Base-by-base conservation (phyloP, 2,329 filamentous ascomycete genomes). In the Dothistroma septosporum region DNA sequence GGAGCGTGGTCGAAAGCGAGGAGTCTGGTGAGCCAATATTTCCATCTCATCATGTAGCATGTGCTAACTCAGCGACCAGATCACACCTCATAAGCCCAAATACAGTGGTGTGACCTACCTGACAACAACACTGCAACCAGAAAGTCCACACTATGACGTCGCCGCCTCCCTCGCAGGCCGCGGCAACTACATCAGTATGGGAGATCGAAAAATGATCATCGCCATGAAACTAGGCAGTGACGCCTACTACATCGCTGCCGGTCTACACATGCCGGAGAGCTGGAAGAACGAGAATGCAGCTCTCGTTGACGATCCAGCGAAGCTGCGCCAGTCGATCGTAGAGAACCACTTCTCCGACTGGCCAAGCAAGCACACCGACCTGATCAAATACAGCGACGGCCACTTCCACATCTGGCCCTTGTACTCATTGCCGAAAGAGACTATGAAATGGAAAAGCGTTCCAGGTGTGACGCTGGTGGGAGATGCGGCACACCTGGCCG, bases 401-500 rank as follows among this genome's bases (percentile, higher is more conserved):
- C 63, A 68, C 14, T 77, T 78, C 59, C 70, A 72, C 6, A 44
- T 71, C 0, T 73, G 79, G 60, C 77, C 77, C 0, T 73, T 87
- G 1, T 85, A 82, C 67, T 78, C 79, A 68, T 76, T 87, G 10
- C 83, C 84, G 0, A 69, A 81, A 1, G 80, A 80, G 21, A 48
- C 61, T 1, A 70, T 76, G 50, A 70, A 66, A 2, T 87, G 83
- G 83, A 61, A 75, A 46, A 76, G 80, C 53, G 74, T 73, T 19
- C 69, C 73, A 6, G 82, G 83, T 0, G 68, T 82, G 4, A 85
- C 85, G 0, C 68, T 85, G 14, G 75, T 86, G 28, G 85, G 85
- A 5, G 84, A 87, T 65, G 82, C 84, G 0, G 84, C 84, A 8
- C 84, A 87, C 70, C 67, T 85, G 22, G 85, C 85, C 80, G 0